phyloP scores from a whole-genome alignment of 345 rosid genomes.

The Moricandia arvensis region DNA sequence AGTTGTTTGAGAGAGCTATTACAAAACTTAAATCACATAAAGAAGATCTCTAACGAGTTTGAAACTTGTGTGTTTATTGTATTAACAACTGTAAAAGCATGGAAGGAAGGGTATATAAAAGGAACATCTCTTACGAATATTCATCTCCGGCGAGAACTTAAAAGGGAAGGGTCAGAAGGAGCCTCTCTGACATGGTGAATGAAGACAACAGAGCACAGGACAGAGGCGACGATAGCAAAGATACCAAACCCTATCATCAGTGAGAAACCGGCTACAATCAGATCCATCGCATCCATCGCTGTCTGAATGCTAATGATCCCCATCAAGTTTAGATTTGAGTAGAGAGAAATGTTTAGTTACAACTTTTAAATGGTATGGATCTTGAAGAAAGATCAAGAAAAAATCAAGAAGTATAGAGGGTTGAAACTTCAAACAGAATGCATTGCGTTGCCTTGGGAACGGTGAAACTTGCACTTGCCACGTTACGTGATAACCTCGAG shows the following conservation, averaged over 20 bases:
- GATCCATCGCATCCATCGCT: constrained; percentile 56
- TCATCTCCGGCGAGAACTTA: background rate
- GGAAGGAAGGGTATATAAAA: background rate
- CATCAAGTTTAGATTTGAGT: constrained; percentile 6
- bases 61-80: background rate
- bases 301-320: constrained; percentile 33
- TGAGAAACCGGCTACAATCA: constrained; percentile 69
- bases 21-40: background rate
- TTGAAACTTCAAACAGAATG: constrained; percentile 6
- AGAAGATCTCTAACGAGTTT: background rate
- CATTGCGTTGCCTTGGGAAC: constrained; percentile 11
- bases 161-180: constrained; percentile 21
- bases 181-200: constrained; percentile 52
- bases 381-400: background rate
- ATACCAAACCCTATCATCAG: constrained; percentile 64
- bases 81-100: background rate
- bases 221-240: constrained; percentile 61
- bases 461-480: constrained; percentile 21
- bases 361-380: background rate
- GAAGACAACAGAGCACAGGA: constrained; percentile 76
- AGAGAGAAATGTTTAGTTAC: background rate
- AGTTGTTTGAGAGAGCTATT: background rate
- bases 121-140: background rate
- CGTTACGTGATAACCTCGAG: constrained; percentile 15
- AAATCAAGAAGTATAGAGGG: background rate